Percentiles rank a stretch among this genome's conserved stretches.
Evolutionary conservation across 176 grass and related monocot species (phyloP).

Genomic region (Ampelocalamus luodianensis): DNA sequence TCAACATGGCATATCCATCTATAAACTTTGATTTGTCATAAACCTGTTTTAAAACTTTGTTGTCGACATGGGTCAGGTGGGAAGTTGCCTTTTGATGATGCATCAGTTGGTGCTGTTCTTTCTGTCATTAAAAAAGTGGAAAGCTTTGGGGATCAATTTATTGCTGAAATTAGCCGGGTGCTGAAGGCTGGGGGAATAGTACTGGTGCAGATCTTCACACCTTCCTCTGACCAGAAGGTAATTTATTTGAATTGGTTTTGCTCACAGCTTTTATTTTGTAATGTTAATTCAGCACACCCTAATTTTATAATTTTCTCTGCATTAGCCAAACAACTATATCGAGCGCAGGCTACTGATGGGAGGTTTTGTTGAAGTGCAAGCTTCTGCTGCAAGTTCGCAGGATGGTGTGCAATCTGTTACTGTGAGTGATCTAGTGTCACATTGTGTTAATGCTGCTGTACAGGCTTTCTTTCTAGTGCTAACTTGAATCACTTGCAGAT

Average conservation of each 20-base stretch:
- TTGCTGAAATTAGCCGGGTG: conserved; percentile 70
- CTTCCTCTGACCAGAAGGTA: conserved; percentile 63
- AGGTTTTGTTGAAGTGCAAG: conserved; percentile 75
- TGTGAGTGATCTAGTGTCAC: conserved; percentile 48
- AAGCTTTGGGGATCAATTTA: conserved; percentile 56
- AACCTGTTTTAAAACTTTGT: not conserved
- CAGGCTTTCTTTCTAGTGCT: not conserved
- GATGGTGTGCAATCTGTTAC: conserved; percentile 52
- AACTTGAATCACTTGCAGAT: conserved; percentile 48
- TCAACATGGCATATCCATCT: not conserved
- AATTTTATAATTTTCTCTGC: conserved; percentile 15
- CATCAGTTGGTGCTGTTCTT: conserved; percentile 66
- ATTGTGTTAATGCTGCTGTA: not conserved
- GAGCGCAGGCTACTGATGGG: conserved; percentile 81
- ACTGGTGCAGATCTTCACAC: conserved; percentile 53
- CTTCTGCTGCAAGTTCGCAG: conserved; percentile 45
- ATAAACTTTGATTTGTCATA: not conserved
- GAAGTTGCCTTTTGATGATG: conserved; percentile 66
- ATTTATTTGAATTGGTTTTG: not conserved
- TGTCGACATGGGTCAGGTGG: conserved; percentile 47
- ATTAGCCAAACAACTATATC: conserved; percentile 58
- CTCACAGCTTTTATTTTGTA: not conserved
- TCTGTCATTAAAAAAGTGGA: conserved; percentile 52
- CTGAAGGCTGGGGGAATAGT: conserved; percentile 72
- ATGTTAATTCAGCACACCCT: not conserved